phyloP scores from a whole-genome alignment of 345 rosid species.

The Brassica cretica region DNA sequence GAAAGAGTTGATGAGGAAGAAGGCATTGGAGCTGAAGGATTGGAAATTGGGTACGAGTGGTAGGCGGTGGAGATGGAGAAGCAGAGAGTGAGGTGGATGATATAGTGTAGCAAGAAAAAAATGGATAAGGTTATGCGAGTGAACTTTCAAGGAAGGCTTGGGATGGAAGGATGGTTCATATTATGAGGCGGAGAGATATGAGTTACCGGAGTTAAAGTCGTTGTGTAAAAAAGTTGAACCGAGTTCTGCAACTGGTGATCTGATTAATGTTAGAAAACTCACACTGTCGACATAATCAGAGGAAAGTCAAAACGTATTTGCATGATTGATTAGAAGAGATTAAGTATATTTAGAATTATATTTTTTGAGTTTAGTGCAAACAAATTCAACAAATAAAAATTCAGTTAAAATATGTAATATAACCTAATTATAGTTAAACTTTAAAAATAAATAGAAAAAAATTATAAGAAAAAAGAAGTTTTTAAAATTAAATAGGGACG shows the following conservation, averaged over 20 bases:
- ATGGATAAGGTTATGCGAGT: constrained; percentile 82
- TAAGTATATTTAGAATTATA: not conserved
- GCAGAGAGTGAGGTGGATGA: constrained; percentile 89
- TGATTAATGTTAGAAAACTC: constrained; percentile 7
- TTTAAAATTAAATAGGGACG: too few relatives aligned
- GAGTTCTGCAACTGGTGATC: constrained; percentile 46
- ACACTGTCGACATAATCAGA: not conserved
- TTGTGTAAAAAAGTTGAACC: constrained; percentile 65
- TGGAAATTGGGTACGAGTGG: constrained; percentile 57
- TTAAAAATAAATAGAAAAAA: not conserved
- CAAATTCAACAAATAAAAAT: not conserved
- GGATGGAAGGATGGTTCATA: constrained; percentile 72
- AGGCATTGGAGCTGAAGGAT: constrained; percentile 63
- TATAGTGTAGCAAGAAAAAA: constrained; percentile 74
- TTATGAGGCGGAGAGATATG: constrained; percentile 74
- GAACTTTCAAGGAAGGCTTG: constrained; percentile 63
- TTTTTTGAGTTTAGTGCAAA: not conserved
- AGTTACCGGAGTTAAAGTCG: constrained; percentile 47
- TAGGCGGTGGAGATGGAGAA: constrained; percentile 81
- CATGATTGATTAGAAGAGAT: not conserved
- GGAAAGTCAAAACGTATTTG: not conserved
- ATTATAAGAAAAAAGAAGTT: not conserved
- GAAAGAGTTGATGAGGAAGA: constrained; percentile 47
- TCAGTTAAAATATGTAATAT: not conserved
- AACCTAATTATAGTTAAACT: not conserved